These are phyloP conservation scores for Luffa aegyptiaca DNA, from an alignment of 306 rosid genomes.

Conservation along the genomic window DNA sequence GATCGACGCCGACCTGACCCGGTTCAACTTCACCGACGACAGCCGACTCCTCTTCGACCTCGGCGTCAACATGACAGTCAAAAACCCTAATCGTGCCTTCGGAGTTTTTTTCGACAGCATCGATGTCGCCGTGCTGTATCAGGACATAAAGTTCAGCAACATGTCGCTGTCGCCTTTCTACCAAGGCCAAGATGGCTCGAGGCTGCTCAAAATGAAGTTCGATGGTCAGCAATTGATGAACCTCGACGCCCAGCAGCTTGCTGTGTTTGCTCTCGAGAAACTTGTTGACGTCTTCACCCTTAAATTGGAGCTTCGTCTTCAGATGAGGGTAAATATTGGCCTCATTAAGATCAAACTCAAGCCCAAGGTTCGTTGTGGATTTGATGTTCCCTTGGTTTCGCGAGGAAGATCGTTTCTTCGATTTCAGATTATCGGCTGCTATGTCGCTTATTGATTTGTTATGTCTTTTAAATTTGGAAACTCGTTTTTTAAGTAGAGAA, in stretches of 20 bases:
- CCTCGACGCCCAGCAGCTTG: background rate
- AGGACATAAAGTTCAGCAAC: background rate
- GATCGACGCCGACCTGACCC: background rate
- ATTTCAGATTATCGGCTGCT: constrained; percentile 26
- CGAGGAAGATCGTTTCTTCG: constrained; percentile 2
- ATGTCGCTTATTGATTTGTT: constrained; percentile 22
- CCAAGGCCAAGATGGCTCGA: background rate
- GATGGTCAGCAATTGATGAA: background rate
- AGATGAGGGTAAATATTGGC: constrained; percentile 26
- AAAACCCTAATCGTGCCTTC: background rate
- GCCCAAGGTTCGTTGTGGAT: constrained; percentile 36
- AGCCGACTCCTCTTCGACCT: background rate
- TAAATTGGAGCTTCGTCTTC: constrained; percentile 21
- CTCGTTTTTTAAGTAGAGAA: background rate
- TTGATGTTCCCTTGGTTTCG: constrained; percentile 30
- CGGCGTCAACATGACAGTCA: background rate
- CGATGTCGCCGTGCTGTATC: background rate
- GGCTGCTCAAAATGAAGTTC: background rate
- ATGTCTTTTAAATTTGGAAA: too few species aligned
- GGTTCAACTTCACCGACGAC: background rate
- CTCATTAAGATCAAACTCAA: constrained; percentile 23
- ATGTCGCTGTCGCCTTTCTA: background rate
- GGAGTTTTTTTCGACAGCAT: background rate
- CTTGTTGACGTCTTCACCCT: constrained; percentile 17
- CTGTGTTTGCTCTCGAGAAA: constrained; percentile 1